Percentiles rank a stretch among this genome's conserved stretches.
Evolutionary conservation across 176 grass and related monocot species (phyloP).

Genomic region (Bothriochloa decipiens): DNA sequence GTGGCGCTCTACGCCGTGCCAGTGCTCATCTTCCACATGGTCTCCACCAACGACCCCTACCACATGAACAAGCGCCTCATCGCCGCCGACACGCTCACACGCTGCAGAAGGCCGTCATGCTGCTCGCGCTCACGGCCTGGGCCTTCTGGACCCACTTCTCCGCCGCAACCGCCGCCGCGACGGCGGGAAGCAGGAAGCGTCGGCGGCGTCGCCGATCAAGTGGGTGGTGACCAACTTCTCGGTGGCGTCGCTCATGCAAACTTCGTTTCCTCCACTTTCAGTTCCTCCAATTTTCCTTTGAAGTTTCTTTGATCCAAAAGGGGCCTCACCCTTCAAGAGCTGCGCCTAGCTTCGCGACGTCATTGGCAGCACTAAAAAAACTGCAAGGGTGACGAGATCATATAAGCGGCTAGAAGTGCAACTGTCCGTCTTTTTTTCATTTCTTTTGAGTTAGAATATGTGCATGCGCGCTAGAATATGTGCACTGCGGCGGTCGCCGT

Average conservation of each 20-base stretch:
- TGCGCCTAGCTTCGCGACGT: too few species aligned
- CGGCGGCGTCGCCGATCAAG: conserved; percentile 38
- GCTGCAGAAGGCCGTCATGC: conserved; percentile 70
- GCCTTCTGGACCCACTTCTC: conserved; percentile 39
- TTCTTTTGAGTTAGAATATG: too few species aligned
- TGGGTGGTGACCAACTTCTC: conserved; percentile 88
- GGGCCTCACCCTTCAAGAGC: too few species aligned
- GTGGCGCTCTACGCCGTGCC: conserved; percentile 73
- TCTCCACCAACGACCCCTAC: conserved; percentile 81
- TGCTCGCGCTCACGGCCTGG: conserved; percentile 63
- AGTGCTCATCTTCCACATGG: conserved; percentile 77
- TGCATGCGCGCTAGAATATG: too few species aligned
- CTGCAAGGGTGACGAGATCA: too few species aligned
- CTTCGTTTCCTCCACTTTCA: too few species aligned
- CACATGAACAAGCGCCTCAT: conserved; percentile 69
- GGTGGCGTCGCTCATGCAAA: conserved; percentile 36
- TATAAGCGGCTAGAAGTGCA: too few species aligned
- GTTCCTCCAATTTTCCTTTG: too few species aligned
- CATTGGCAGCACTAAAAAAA: too few species aligned
- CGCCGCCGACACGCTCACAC: conserved; percentile 83
- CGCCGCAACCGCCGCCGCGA: conserved; percentile 15
- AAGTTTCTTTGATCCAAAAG: too few species aligned
- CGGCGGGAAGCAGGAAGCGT: neutral
- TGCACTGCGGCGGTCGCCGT: too few species aligned
- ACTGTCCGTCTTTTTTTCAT: too few species aligned